phyloP scores from a whole-genome alignment of 2,329 filamentous ascomycete species.

The Claviceps humidiphila region DNA sequence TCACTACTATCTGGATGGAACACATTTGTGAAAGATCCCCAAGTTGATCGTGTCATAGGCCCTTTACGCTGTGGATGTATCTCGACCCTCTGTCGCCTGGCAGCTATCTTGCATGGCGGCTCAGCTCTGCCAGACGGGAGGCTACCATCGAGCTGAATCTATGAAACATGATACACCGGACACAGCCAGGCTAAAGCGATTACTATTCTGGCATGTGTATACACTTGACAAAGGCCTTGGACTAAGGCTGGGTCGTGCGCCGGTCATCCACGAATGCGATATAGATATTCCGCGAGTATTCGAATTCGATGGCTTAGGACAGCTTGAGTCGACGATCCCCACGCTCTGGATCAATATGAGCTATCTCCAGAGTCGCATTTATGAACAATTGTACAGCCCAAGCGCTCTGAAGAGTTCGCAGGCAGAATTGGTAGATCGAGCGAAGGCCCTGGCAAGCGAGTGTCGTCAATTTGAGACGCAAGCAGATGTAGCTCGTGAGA shows the following conservation, averaged over 20 bases:
- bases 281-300: conserved; percentile 35
- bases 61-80: conserved; percentile 48
- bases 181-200: conserved; percentile 22
- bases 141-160: conserved; percentile 38
- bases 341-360: conserved; percentile 41
- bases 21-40: neutral
- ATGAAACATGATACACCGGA: conserved; percentile 20
- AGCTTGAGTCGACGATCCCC: conserved; percentile 26
- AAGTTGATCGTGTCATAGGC: conserved; percentile 26
- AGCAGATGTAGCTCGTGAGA: conserved; percentile 20
- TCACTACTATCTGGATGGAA: neutral
- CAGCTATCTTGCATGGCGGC: conserved; percentile 46
- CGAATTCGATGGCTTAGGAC: conserved; percentile 27
- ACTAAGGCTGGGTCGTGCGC: conserved; percentile 44
- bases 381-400: conserved; percentile 42
- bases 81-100: conserved; percentile 50
- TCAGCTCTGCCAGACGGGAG: conserved; percentile 47
- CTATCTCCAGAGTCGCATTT: conserved; percentile 44
- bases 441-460: conserved; percentile 24
- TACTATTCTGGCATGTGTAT: conserved; percentile 40
- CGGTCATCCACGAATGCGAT: conserved; percentile 46
- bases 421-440: conserved; percentile 26
- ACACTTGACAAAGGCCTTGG: conserved; percentile 45
- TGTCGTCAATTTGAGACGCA: conserved; percentile 24
- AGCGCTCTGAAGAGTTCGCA: conserved; percentile 27